phyloP scores from a whole-genome alignment of 768 basidiomycete genomes.

The Macrocybe gigantea region DNA sequence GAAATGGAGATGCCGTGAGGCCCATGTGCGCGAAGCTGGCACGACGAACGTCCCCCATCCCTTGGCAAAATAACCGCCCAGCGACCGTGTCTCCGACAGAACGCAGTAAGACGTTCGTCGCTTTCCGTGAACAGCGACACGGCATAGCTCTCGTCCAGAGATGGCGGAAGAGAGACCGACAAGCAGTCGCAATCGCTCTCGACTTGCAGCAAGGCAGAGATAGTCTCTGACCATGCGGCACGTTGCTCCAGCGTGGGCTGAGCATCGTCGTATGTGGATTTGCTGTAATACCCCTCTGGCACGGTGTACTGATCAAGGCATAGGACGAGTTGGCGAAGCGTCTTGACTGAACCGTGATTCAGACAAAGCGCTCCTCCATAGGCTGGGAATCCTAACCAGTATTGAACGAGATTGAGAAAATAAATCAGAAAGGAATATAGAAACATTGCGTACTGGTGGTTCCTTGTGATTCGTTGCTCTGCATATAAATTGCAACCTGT shows the following conservation, averaged over 20 bases:
- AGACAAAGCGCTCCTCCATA: no score
- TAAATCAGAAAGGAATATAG: no score
- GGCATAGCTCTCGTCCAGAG: conserved; percentile 20
- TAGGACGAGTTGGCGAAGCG: conserved; percentile 7
- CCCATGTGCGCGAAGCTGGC: conserved; percentile 15
- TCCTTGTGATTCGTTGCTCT: no score
- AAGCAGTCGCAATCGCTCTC: conserved; percentile 29
- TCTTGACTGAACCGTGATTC: not conserved
- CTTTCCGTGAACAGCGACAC: conserved; percentile 20
- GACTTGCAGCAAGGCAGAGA: conserved; percentile 20
- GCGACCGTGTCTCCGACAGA: conserved; percentile 17
- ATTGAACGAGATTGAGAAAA: no score
- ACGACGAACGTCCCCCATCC: conserved; percentile 34
- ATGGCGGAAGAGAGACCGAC: conserved; percentile 19
- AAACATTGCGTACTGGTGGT: no score
- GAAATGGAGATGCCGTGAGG: conserved; percentile 29
- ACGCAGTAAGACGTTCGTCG: conserved; percentile 23
- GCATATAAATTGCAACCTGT: no score
- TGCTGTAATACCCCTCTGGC: conserved; percentile 18
- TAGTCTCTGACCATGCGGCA: conserved; percentile 19
- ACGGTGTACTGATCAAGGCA: conserved; percentile 30
- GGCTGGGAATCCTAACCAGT: no score
- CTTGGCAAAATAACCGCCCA: conserved; percentile 16
- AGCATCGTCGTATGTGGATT: conserved; percentile 21
- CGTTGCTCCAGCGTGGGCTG: conserved; percentile 24